Conservation (phyloP, 2,329 filamentous ascomycete species). For the Taxawa tesnikishii region DNA sequence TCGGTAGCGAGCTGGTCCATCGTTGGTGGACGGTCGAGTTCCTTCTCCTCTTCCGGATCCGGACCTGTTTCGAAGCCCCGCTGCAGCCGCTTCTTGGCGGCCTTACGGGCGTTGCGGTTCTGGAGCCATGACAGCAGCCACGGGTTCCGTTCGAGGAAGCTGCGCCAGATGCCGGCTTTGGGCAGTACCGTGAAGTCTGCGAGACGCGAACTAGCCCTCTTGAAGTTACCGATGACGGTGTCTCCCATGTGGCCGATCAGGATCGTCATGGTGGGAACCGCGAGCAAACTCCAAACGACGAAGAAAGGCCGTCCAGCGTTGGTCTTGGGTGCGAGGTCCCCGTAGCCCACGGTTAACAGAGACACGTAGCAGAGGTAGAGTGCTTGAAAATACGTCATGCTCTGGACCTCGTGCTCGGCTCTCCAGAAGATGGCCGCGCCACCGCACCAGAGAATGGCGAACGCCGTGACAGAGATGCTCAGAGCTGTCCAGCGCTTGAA, state of each 20-base stretch:
- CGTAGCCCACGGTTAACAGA: conserved; percentile 78
- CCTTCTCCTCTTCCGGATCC: conserved; percentile 13
- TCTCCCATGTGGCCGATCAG: conserved; percentile 75
- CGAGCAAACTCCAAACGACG: conserved; percentile 82
- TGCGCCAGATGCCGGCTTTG: conserved; percentile 42
- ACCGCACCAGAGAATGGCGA: conserved; percentile 65
- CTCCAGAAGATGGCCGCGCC: conserved; percentile 66
- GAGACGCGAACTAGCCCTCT: conserved; percentile 46
- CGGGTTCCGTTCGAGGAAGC: conserved; percentile 37
- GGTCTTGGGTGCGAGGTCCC: conserved; percentile 63
- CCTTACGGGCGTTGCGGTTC: conserved; percentile 16
- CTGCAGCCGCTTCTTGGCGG: conserved; percentile 26
- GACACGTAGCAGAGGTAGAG: conserved; percentile 81
- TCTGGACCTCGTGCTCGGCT: conserved; percentile 40
- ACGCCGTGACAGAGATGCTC: conserved; percentile 52
- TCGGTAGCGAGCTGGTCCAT: conserved; percentile 33
- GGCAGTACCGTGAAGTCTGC: conserved; percentile 57
- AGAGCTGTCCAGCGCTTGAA: conserved; percentile 67
- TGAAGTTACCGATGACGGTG: conserved; percentile 60
- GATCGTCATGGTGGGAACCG: conserved; percentile 78
- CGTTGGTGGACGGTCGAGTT: conserved; percentile 10
- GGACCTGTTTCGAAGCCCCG: conserved; percentile 34
- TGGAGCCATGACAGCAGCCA: conserved; percentile 27
- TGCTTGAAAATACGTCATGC: conserved; percentile 62
- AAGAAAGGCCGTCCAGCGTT: conserved; percentile 77